These are phyloP conservation scores for Exutisphaerella laricina DNA, from an alignment of 2,329 filamentous ascomycete genomes.

Conservation along the genomic window DNA sequence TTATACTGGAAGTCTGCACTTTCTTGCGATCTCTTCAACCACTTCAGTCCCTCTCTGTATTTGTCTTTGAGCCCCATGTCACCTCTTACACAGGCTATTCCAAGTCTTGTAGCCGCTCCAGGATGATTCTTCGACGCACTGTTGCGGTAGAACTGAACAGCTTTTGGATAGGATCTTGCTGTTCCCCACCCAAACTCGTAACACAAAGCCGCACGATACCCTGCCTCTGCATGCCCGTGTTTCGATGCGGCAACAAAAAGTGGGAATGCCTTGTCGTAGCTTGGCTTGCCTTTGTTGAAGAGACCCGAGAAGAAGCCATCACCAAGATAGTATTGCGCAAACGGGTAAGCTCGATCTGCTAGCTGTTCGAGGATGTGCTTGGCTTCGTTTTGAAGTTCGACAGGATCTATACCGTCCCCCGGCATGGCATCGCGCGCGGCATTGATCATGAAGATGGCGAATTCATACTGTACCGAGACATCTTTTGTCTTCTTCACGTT, in stretches of 20 bases:
- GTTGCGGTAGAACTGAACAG: constrained; percentile 85
- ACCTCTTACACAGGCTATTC: constrained; percentile 80
- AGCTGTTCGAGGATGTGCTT: constrained; percentile 82
- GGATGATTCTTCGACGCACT: constrained; percentile 92
- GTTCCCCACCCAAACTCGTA: constrained; percentile 99
- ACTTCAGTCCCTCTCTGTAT: constrained; percentile 89
- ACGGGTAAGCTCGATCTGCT: constrained; percentile 83
- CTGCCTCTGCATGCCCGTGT: constrained; percentile 94
- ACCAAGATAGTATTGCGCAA: constrained; percentile 94
- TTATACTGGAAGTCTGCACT: constrained; percentile 90
- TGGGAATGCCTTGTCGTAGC: constrained; percentile 85
- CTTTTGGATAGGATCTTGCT: constrained; percentile 81
- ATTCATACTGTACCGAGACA: constrained; percentile 85
- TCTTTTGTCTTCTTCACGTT: constrained; percentile 98
- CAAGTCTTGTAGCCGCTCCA: constrained; percentile 87
- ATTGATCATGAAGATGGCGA: constrained; percentile 89
- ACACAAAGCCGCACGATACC: constrained; percentile 85
- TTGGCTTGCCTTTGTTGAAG: constrained; percentile 90
- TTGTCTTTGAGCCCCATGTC: constrained; percentile 74
- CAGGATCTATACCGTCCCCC: constrained; percentile 39
- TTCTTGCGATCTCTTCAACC: constrained; percentile 90
- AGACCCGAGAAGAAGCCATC: constrained; percentile 92
- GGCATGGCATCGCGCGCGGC: constrained; percentile 69
- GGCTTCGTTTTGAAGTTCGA: constrained; percentile 75
- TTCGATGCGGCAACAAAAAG: constrained; percentile 92